Conservation (phyloP, 176 grass and related monocot species). For the Phragmites australis region DNA sequence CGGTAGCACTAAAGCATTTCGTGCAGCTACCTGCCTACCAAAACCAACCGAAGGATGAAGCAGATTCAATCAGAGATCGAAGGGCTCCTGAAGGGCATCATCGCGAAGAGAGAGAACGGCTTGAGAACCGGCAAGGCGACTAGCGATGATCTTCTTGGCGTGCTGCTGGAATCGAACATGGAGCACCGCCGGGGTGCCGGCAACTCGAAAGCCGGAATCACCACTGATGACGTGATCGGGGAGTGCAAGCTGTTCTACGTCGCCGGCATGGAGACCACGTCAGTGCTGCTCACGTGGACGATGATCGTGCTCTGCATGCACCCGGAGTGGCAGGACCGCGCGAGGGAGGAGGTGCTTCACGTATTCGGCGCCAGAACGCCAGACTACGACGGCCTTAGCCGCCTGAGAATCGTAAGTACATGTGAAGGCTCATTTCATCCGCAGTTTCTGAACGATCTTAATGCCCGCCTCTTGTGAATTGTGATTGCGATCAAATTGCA, state of each 20-base stretch:
- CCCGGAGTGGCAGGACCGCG: constrained; percentile 76
- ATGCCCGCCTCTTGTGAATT: neutral
- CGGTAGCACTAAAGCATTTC: neutral
- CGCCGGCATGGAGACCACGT: constrained; percentile 82
- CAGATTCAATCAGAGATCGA: constrained; percentile 47
- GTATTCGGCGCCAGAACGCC: constrained; percentile 49
- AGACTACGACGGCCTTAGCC: constrained; percentile 61
- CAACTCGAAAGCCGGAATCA: constrained; percentile 40
- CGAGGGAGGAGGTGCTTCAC: constrained; percentile 62
- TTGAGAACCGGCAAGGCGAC: constrained; percentile 17
- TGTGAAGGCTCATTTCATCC: neutral
- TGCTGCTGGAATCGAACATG: constrained; percentile 74
- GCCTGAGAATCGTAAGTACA: constrained; percentile 55
- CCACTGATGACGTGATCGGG: constrained; percentile 68
- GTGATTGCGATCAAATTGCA: neutral
- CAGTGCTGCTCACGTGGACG: constrained; percentile 78
- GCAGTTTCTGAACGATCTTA: no score
- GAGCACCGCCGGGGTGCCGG: constrained; percentile 29
- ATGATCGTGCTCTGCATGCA: constrained; percentile 76
- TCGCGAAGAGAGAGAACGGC: constrained; percentile 56
- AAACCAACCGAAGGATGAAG: constrained; percentile 59
- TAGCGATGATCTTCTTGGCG: constrained; percentile 51
- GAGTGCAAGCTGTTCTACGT: constrained; percentile 97
- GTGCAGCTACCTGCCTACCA: constrained; percentile 51
- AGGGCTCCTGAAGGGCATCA: constrained; percentile 53